Conservation (phyloP, 75 land plant genomes). For the Larix kaempferi region DNA sequence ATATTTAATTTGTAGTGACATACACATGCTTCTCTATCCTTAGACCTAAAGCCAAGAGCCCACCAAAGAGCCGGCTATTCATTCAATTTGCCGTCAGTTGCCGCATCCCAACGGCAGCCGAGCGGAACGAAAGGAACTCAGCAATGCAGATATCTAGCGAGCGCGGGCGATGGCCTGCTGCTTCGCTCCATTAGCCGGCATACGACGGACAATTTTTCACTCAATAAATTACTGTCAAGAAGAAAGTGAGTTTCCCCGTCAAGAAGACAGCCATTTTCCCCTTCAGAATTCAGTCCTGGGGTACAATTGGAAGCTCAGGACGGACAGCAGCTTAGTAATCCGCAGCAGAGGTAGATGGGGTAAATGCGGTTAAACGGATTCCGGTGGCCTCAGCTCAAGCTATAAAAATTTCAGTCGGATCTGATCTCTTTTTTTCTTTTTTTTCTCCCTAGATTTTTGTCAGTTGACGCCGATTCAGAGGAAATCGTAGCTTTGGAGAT, state of each 20-base stretch:
- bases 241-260: no score
- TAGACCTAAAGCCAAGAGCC: no score
- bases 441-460: neutral
- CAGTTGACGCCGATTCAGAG: neutral
- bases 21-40: no score
- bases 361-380: conserved; percentile 2
- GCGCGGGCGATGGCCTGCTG: conserved; percentile 3
- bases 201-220: no score
- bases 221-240: no score
- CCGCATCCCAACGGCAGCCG: no score
- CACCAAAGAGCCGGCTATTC: no score
- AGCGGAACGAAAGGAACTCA: no score
- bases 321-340: conserved; percentile 2
- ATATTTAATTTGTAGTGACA: no score
- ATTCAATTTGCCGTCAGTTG: no score
- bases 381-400: no score
- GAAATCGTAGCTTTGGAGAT: neutral
- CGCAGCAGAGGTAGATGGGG: conserved; percentile 12
- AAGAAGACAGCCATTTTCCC: no score
- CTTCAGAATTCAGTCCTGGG: conserved; percentile 6
- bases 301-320: conserved; percentile 2
- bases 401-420: neutral
- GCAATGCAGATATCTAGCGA: conserved; percentile 2
- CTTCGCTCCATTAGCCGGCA: neutral
- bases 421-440: neutral